Evolutionary conservation across 768 basidiomycete species (phyloP), one percentile per base, ranked within the genome.

Genomic region (Auriscalpium orientale): DNA sequence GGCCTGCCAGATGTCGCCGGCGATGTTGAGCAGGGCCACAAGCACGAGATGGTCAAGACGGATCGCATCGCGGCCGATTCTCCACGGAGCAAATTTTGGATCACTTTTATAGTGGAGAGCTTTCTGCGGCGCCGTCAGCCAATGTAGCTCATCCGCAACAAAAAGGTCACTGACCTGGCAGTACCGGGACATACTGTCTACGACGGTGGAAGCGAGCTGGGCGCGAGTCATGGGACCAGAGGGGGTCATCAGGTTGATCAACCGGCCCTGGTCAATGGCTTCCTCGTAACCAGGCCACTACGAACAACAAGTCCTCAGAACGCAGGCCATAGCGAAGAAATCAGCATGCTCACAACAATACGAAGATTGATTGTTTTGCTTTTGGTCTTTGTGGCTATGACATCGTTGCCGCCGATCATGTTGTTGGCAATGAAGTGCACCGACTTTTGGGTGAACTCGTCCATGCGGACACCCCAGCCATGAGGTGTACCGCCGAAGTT

Each of bases 1-100:
- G 10, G 52, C 52, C 40, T 46, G 52, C 52, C 52, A 53, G n/a
- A 34, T 22, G 35, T 53, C 52, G 52, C 44, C 52, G 43, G 20
- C 45, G 37, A 53, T 20, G 52, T 53, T 53, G 38, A 53, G 22
- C 21, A 53, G 9, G 13, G 52, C 15, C 8, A 46, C 38, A 9
- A 53, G 34, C n/a, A 37, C 15, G 52, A 53, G 8, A 15, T 53
- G 40, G 52, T 37, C 20, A 22, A 53, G 13, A 9, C 40, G n/a
- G 1, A 53, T 51, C 6, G 10, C 15, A 5, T 20, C 35, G 8
- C 15, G 33, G n/a, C 34, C 13, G 15, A 51, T 38, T 4, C n/a
- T n/a, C 50, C 50, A 51, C 2, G n/a, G n/a, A 8, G 37, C n/a
- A 10, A 18, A 18, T n/a, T 12, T 9, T 10, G 8, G 4, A 12